A percentile compares a stretch with the other conserved stretches of the same genome.
These are phyloP conservation scores for Fusarium avenaceum DNA, from an alignment of 2,329 filamentous ascomycete genomes.

Conservation along the genomic window DNA sequence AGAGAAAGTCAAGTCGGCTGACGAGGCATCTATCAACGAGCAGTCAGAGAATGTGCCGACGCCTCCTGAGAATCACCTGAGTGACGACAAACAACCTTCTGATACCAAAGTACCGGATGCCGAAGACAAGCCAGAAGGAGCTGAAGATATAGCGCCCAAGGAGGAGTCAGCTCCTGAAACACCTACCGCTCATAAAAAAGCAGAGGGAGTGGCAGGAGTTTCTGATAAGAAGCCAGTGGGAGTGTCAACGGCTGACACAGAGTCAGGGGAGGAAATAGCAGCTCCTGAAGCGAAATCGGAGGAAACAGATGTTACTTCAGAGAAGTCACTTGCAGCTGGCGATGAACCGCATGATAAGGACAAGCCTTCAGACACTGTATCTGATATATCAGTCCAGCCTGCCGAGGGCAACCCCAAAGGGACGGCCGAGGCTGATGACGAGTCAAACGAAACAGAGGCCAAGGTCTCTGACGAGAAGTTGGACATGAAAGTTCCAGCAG, in stretches of 20 bases:
- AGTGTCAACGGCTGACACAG: neutral
- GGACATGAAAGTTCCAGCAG: neutral
- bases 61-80: neutral
- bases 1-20: slow-evolving; percentile 7
- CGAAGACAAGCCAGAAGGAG: slow-evolving; percentile 11
- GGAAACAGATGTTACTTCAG: slow-evolving; percentile 11
- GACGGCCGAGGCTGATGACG: neutral
- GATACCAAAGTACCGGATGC: too few species aligned
- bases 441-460: neutral
- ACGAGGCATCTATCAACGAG: slow-evolving; percentile 9
- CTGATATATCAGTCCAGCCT: neutral
- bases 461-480: slow-evolving; percentile 2
- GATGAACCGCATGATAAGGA: slow-evolving; percentile 6
- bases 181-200: neutral
- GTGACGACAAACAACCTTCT: slow-evolving; percentile 8
- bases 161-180: slow-evolving; percentile 11
- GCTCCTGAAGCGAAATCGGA: slow-evolving; percentile 15
- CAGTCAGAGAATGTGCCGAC: slow-evolving; percentile 3
- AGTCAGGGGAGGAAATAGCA: slow-evolving; percentile 3
- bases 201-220: slow-evolving; percentile 1
- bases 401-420: slow-evolving; percentile 9
- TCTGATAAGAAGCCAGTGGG: slow-evolving; percentile 21
- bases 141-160: slow-evolving; percentile 10
- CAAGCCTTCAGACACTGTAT: neutral
- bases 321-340: neutral